Evolutionary conservation across 345 rosid genomes (phyloP).

Genomic region (Euclidium syriacum): DNA sequence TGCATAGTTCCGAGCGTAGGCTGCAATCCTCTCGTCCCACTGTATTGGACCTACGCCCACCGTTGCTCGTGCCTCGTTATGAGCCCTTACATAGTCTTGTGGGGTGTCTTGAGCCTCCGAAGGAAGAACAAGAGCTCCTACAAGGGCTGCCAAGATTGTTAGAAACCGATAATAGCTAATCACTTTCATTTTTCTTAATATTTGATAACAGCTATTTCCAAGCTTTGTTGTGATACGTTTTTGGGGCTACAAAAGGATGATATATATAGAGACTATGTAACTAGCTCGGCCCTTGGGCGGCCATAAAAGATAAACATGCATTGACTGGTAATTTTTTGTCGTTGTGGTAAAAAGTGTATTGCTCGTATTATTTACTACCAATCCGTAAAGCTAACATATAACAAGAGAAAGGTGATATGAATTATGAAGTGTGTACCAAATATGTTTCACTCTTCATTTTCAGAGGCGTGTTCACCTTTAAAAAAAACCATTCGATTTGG

Average conservation of each 20-base stretch:
- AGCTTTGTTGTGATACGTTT: slow-evolving; percentile 5
- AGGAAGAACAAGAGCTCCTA: slow-evolving; percentile 16
- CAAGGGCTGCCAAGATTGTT: not conserved
- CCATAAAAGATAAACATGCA: not conserved
- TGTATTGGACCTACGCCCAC: slow-evolving; percentile 18
- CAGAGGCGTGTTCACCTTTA: no score
- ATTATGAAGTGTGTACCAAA: no score
- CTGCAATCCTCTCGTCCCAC: slow-evolving; percentile 9
- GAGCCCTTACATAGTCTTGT: slow-evolving; percentile 19
- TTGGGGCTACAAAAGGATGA: not conserved
- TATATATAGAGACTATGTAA: slow-evolving; percentile 6
- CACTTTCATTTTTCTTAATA: not conserved
- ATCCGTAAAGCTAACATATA: no score
- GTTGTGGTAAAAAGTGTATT: no score
- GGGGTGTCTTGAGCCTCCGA: slow-evolving; percentile 16
- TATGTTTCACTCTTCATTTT: no score
- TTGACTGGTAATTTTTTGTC: no score
- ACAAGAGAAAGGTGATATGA: no score
- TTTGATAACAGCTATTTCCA: not conserved
- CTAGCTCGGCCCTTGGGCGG: not conserved
- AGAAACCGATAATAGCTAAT: not conserved
- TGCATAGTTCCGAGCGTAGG: slow-evolving; percentile 8
- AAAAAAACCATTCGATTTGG: no score
- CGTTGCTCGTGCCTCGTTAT: slow-evolving; percentile 6
- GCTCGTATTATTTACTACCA: no score